Evolutionary conservation across 2,329 filamentous ascomycete species (phyloP).

Genomic region (Cercospora beticola): DNA sequence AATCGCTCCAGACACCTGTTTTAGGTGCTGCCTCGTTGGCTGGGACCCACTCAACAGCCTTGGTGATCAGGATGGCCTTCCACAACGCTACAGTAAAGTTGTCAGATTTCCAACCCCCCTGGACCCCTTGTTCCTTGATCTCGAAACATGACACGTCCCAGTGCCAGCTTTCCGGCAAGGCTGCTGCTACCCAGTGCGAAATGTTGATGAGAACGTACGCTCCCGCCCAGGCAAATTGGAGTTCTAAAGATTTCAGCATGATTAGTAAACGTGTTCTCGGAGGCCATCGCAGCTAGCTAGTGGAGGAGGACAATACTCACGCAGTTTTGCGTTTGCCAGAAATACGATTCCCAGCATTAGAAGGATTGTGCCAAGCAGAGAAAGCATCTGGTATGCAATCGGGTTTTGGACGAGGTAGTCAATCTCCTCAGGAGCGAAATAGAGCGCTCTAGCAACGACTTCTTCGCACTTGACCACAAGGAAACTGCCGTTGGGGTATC

Average conservation of each 20-base stretch:
- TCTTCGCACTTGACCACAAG: slow-evolving; percentile 53
- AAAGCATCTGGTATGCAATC: slow-evolving; percentile 47
- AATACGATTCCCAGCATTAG: slow-evolving; percentile 55
- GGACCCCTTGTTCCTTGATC: slow-evolving; percentile 42
- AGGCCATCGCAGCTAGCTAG: no score
- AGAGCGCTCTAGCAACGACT: slow-evolving; percentile 51
- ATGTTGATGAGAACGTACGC: slow-evolving; percentile 53
- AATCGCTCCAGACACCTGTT: slow-evolving; percentile 29
- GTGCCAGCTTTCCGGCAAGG: slow-evolving; percentile 47
- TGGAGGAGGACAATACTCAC: not conserved
- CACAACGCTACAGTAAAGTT: slow-evolving; percentile 52
- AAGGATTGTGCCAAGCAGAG: slow-evolving; percentile 52
- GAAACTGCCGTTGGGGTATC: slow-evolving; percentile 53
- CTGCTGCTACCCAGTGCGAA: slow-evolving; percentile 53
- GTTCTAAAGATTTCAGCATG: slow-evolving; percentile 22
- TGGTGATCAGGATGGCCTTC: slow-evolving; percentile 50
- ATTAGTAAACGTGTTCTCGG: no score
- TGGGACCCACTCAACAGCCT: slow-evolving; percentile 46
- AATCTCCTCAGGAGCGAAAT: slow-evolving; percentile 53
- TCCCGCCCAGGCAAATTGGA: slow-evolving; percentile 52
- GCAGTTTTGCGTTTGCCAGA: slow-evolving; percentile 51
- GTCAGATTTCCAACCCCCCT: slow-evolving; percentile 33
- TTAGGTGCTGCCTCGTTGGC: slow-evolving; percentile 24
- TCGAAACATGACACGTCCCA: slow-evolving; percentile 51
- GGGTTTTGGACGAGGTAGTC: slow-evolving; percentile 46